Evolutionary conservation across 768 basidiomycete species (phyloP), one percentile per base, ranked within the genome.

Genomic region (Termitomyces sp.): DNA sequence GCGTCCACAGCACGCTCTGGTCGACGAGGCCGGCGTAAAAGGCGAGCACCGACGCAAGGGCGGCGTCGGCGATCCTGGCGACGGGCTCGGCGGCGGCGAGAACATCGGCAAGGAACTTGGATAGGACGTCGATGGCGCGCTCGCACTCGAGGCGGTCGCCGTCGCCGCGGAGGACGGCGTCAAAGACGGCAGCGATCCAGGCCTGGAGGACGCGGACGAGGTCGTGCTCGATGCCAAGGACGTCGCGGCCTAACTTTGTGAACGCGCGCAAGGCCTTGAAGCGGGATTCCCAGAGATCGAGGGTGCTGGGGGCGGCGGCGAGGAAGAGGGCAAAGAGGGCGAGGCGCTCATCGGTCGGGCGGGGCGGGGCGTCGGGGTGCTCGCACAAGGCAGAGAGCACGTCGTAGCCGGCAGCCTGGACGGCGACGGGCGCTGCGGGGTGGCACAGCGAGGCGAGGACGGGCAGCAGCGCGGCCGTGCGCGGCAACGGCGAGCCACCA

Each of bases 361-460:
- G 70, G 22, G 66, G 63, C 22, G 74, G 64, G 1, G 77, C 72
- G 53, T 84, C 82, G 22, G 69, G 73, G 65, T 85, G 84, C 64
- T 87, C 82, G 73, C 82, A 84, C 66, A 86, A 92, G 3, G 86
- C 79, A 14, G 85, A 75, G 52, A 91, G 74, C 59, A 90, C 82
- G 57, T 92, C 90, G 62, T 78, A 89, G 0, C 90, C 90, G 0
- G 84, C 79, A 8, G 80, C 80, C 64, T 89, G 88, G 4, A 91
- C 60, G 0, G 82, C 71, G 0, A 76, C 59, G 1, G 88, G 87
- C 0, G 79, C 76, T 18, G 81, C 76, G 6, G 70, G 53, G 39
- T 74, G 68, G 66, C 90, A 91, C 12, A 92, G 74, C 1, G 80
- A 75, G 7, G 76, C 75, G 2, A 90, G 73, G 53, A 92, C 77